Evolutionary conservation across 2,329 filamentous ascomycete species (phyloP).

Genomic region (Paraphaeosphaeria sporulosa): DNA sequence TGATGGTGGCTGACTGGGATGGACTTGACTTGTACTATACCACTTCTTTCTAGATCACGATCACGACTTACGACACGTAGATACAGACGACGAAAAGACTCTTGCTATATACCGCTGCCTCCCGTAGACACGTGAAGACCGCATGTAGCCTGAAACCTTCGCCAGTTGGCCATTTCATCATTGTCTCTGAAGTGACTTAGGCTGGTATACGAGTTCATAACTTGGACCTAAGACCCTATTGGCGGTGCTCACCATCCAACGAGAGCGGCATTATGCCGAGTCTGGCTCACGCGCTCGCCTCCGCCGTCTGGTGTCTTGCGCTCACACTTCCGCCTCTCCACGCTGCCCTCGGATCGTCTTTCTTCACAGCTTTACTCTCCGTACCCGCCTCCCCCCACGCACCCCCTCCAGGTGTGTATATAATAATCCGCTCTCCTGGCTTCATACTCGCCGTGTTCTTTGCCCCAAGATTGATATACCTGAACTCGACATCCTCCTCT

Average conservation of each 20-base stretch:
- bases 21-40: background rate
- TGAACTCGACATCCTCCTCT: conserved; percentile 61
- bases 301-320: conserved; percentile 61
- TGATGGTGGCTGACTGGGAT: no score
- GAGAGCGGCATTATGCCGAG: no score
- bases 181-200: no score
- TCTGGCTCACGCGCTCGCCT: conserved; percentile 46
- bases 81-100: background rate
- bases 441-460: conserved; percentile 83
- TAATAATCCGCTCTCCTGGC: conserved; percentile 78
- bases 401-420: conserved; percentile 80
- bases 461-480: conserved; percentile 75
- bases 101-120: conserved; percentile 5
- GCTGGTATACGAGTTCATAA: no score
- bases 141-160: no score
- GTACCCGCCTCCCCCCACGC: conserved; percentile 73
- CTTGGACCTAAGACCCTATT: no score
- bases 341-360: conserved; percentile 64
- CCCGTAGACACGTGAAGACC: no score
- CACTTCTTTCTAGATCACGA: conserved; percentile 3
- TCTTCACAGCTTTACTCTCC: conserved; percentile 58
- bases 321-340: conserved; percentile 70
- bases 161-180: no score
- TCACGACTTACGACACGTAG: background rate
- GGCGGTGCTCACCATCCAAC: no score